Percentiles rank a stretch among this genome's conserved stretches.
Evolutionary conservation across 169 alveolate genomes (phyloP).

Genomic region (Babesia sp.): DNA sequence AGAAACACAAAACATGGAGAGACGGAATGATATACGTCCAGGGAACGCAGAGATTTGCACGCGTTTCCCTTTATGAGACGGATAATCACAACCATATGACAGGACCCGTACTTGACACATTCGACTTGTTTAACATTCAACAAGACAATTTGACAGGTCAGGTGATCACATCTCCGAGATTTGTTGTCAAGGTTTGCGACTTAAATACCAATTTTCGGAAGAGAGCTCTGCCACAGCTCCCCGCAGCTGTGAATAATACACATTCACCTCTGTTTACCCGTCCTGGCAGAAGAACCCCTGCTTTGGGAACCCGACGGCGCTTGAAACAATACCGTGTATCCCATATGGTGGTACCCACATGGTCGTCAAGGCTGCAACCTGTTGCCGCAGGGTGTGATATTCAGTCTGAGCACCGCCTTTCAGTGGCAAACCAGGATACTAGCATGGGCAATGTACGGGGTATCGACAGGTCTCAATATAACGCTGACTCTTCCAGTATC

Average conservation of each 20-base stretch:
- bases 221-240: not conserved
- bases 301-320: conserved; percentile 3
- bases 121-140: conserved; percentile 39
- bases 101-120: conserved; percentile 31
- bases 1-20: conserved; percentile 51
- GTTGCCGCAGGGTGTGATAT: not conserved
- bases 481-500: no score
- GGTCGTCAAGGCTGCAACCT: not conserved
- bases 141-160: conserved; percentile 23
- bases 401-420: not conserved
- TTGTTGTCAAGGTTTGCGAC: not conserved
- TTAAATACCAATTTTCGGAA: not conserved
- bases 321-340: not conserved
- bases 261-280: not conserved
- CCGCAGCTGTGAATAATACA: not conserved
- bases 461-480: not conserved
- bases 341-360: not conserved
- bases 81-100: not conserved
- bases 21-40: conserved; percentile 40
- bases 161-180: conserved; percentile 17
- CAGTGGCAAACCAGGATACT: not conserved
- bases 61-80: conserved; percentile 38
- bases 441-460: not conserved
- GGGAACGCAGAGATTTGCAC: conserved; percentile 34
- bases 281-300: not conserved